Conservation (phyloP, 202 grass and related monocot species). For the Cymbopogon flexuosus region DNA sequence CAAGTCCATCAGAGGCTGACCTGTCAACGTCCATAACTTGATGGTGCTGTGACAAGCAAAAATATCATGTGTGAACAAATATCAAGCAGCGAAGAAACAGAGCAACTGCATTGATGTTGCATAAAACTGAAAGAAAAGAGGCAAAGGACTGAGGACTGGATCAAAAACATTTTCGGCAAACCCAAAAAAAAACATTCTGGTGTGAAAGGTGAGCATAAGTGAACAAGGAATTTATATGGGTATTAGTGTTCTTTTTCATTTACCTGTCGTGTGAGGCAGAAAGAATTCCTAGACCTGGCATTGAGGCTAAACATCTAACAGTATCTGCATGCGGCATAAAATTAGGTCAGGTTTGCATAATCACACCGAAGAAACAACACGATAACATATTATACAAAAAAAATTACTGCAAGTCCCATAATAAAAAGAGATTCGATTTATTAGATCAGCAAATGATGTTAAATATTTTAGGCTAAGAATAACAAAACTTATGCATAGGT, state of each 20-base stretch:
- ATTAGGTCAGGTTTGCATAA: slow-evolving; percentile 24
- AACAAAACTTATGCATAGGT: background rate
- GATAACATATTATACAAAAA: background rate
- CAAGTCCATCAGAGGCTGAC: slow-evolving; percentile 88
- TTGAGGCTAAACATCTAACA: slow-evolving; percentile 70
- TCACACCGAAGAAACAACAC: slow-evolving; percentile 7
- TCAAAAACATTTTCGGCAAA: background rate
- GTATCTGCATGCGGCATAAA: slow-evolving; percentile 59
- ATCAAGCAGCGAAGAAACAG: background rate
- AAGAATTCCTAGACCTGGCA: slow-evolving; percentile 77
- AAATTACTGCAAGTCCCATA: background rate
- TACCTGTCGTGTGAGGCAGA: slow-evolving; percentile 91
- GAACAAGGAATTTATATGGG: background rate
- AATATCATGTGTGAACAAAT: slow-evolving; percentile 24
- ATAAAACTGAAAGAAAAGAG: background rate
- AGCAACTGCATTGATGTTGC: background rate
- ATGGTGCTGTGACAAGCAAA: slow-evolving; percentile 51
- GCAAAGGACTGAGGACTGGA: background rate
- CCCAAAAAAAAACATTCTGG: background rate
- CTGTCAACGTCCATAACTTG: slow-evolving; percentile 87
- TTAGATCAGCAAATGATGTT: background rate
- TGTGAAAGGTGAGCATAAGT: background rate
- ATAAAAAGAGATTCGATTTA: background rate
- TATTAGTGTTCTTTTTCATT: slow-evolving; percentile 16
- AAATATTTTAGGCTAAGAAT: background rate